Percentiles rank a stretch among this genome's conserved stretches.
Evolutionary conservation across 2,329 filamentous ascomycete species (phyloP).

Genomic region (Sclerotinia sclerotiorum): DNA sequence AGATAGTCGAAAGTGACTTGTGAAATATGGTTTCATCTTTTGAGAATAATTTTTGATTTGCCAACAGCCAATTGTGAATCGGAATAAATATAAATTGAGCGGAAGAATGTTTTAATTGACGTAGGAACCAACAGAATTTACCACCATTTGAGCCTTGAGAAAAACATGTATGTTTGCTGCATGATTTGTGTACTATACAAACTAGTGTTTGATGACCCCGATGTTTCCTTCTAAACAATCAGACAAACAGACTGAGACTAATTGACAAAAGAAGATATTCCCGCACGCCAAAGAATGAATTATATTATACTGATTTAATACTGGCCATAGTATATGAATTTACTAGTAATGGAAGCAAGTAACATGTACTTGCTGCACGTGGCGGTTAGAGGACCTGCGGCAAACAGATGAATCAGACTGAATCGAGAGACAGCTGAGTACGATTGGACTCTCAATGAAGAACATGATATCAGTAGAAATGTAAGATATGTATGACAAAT

Average conservation of each 20-base stretch:
- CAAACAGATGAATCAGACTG: not conserved
- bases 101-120: not conserved
- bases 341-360: no score
- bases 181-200: not conserved
- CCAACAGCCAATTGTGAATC: not conserved
- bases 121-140: not conserved
- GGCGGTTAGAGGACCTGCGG: not conserved
- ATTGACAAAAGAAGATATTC: not conserved
- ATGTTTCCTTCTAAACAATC: not conserved
- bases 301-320: not conserved
- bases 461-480: not conserved
- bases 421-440: not conserved
- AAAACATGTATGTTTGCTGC: not conserved
- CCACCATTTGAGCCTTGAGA: not conserved
- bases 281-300: not conserved
- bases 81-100: not conserved
- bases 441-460: not conserved
- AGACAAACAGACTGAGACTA: not conserved
- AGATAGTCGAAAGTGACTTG: not conserved
- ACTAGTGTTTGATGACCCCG: not conserved
- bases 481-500: no score
- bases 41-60: not conserved
- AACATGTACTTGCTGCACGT: not conserved
- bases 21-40: not conserved
- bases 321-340: no score